A percentile compares a stretch with the other conserved stretches of the same genome.
These are phyloP conservation scores for Aspergillus puulaauensis DNA, from an alignment of 2,329 filamentous ascomycete species.

Conservation along the genomic window DNA sequence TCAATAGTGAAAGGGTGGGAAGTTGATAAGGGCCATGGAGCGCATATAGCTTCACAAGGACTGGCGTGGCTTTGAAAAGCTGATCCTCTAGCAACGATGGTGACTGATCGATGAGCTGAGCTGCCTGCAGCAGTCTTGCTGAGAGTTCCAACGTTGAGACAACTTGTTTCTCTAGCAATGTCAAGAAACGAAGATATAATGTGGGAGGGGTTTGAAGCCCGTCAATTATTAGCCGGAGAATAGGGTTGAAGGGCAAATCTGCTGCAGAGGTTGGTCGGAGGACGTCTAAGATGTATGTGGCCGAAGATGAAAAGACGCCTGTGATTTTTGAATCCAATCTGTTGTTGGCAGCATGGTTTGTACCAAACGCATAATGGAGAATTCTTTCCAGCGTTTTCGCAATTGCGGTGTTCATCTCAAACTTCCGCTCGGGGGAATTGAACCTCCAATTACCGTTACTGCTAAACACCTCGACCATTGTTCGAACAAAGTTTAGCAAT, in stretches of 20 bases:
- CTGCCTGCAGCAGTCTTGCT: conserved; percentile 68
- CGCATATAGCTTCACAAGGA: conserved; percentile 75
- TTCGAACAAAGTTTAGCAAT: conserved; percentile 69
- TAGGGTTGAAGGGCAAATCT: conserved; percentile 72
- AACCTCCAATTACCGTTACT: conserved; percentile 87
- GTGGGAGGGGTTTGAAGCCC: conserved; percentile 63
- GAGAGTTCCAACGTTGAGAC: conserved; percentile 65
- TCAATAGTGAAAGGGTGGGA: conserved; percentile 67
- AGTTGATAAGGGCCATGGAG: conserved; percentile 65
- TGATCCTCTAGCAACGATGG: conserved; percentile 70
- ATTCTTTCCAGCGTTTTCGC: conserved; percentile 70
- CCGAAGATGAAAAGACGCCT: conserved; percentile 67
- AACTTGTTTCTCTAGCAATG: conserved; percentile 63
- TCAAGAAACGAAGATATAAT: conserved; percentile 56
- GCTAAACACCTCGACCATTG: conserved; percentile 79
- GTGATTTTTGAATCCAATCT: conserved; percentile 54
- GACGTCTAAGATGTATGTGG: conserved; percentile 71
- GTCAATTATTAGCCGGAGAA: conserved; percentile 68
- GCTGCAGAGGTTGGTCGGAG: conserved; percentile 71
- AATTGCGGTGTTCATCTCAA: conserved; percentile 67
- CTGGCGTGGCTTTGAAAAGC: conserved; percentile 75
- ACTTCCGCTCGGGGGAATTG: conserved; percentile 64
- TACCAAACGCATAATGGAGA: conserved; percentile 70
- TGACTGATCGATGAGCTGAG: conserved; percentile 62
- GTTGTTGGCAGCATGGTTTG: conserved; percentile 60